Conservation (phyloP, 805 yeast genomes). For the Metschnikowia gruessii region DNA sequence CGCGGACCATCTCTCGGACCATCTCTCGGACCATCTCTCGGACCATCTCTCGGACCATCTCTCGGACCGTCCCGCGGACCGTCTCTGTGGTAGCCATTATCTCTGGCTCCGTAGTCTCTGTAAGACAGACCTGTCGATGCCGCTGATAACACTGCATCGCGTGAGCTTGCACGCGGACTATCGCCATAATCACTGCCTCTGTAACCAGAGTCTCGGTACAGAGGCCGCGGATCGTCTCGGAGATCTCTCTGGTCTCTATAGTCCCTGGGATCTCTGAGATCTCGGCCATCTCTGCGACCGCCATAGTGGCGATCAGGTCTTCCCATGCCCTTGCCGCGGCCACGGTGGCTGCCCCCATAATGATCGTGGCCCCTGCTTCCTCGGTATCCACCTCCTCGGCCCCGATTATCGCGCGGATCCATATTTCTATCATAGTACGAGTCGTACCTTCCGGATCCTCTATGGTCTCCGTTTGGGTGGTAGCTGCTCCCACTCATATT, state of each 20-base stretch:
- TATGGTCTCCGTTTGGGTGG: constrained; percentile 2
- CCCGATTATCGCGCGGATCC: constrained; percentile 15
- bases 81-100: not conserved
- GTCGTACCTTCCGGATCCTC: constrained; percentile 11
- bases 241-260: too few relatives aligned
- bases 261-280: not conserved
- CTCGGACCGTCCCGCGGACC: not conserved
- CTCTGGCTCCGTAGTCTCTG: not conserved
- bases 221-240: not conserved
- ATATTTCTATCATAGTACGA: constrained; percentile 8
- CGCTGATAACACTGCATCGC: not conserved
- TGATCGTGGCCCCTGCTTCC: constrained; percentile 20
- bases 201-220: not conserved
- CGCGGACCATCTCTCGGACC: not conserved
- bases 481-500: constrained; percentile 9
- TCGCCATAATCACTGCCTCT: not conserved
- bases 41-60: too few relatives aligned
- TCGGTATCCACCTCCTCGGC: constrained; percentile 23
- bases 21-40: too few relatives aligned
- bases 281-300: constrained; percentile 1
- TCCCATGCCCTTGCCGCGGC: constrained; percentile 17
- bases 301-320: constrained; percentile 5
- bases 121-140: not conserved
- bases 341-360: constrained; percentile 14
- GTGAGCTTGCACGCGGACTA: constrained; percentile 1